Evolutionary conservation across 345 rosid genomes (phyloP).

Genomic region (Lepidium sativum): DNA sequence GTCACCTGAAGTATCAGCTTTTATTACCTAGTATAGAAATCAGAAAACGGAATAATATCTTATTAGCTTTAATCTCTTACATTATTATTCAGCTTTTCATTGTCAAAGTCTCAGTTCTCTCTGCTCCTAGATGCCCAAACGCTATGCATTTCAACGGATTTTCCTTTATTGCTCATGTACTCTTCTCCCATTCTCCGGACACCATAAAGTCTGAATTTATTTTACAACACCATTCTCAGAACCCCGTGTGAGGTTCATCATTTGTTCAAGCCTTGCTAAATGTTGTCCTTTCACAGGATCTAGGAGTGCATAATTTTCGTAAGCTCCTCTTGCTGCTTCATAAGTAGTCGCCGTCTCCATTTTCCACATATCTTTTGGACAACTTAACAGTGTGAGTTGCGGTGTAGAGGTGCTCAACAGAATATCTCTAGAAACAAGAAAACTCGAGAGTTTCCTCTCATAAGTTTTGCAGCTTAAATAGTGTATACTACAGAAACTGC

Average conservation of each 20-base stretch:
- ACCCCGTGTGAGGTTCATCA: neutral
- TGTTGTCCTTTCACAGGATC: neutral
- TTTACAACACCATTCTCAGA: neutral
- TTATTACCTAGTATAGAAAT: neutral
- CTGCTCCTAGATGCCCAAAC: neutral
- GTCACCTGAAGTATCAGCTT: neutral
- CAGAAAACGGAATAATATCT: neutral
- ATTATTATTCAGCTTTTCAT: neutral
- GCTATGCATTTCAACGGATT: neutral
- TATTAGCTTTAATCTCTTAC: neutral
- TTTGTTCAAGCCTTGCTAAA: neutral
- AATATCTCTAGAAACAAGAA: neutral
- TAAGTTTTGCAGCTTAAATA: constrained; percentile 5
- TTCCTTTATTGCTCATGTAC: neutral
- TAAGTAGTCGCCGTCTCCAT: neutral
- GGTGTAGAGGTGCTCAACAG: neutral
- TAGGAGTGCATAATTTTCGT: neutral
- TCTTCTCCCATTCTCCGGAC: neutral
- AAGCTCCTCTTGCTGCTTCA: neutral
- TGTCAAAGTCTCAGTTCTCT: neutral
- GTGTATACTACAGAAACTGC: constrained; percentile 10
- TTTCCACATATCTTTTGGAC: neutral
- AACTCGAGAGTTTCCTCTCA: neutral
- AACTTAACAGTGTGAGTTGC: neutral
- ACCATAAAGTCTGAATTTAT: neutral